Evolutionary conservation across 2,329 filamentous ascomycete genomes (phyloP), one percentile per base, ranked within the genome.

Genomic region (Neofusicoccum parvum): DNA sequence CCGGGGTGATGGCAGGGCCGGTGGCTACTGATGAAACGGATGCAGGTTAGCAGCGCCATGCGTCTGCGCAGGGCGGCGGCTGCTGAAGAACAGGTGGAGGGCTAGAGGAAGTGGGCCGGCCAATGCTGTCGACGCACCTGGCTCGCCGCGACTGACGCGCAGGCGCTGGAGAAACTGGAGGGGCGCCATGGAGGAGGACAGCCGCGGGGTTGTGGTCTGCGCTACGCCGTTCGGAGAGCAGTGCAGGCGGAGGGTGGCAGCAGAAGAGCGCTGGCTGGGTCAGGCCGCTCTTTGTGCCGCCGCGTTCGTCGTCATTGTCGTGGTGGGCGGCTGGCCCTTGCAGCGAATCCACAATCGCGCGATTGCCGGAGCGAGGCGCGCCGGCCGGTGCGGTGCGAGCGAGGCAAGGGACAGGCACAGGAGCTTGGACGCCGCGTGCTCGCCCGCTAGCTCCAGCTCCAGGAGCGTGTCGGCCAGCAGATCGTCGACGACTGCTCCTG

Each of bases 121-220:
- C 74, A 77, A 76, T 75, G 70, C 69, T 74, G 70, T 46, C 66
- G 64, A 76, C 77, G 72, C 73, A 78, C 77, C 72, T 46, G 56
- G 56, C 41, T 60, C 56, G 14, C 56, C 15, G 41, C 56, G 56
- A 71, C 77, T 74, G 71, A 74, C 64, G 68, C 69, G 75, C 71
- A 79, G 71, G 71, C 73, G 68, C 64, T 74, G 69, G 51, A 70
- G 71, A 69, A 76, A 74, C 63, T 69, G 71, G 66, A 70, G 71
- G 66, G 77, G 78, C 68, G 76, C 71, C 76, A 78, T 78, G 62
- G 64, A 69, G 46, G 48, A 64, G 32, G 51, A 17, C 65, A 27
- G 46, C 46, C 46, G 46, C 46, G 46, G 17, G 7, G 23, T 23
- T 14, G 17, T 5, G 27, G 56, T 27, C 43, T 17, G 56, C 56